Percentiles rank a stretch among this genome's conserved stretches.
These are phyloP conservation scores for Suillus decipiens DNA, from an alignment of 768 basidiomycete genomes.

Conservation along the genomic window DNA sequence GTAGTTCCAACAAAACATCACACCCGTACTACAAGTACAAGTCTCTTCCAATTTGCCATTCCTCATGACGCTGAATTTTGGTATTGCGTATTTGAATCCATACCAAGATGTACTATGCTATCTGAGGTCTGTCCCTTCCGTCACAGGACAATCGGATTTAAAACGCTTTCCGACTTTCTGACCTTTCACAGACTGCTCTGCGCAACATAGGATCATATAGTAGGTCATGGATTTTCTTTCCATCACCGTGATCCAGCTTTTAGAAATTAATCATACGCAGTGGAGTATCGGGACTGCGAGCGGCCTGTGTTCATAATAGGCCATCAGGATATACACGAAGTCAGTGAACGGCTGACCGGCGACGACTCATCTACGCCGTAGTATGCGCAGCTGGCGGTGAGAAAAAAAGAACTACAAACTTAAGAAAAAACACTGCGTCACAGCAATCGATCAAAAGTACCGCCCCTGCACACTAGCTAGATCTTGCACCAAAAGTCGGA, in stretches of 20 bases:
- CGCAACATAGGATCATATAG: neutral
- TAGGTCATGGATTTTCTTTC: neutral
- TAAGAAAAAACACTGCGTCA: neutral
- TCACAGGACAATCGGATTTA: neutral
- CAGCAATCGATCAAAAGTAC: neutral
- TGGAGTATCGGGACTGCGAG: neutral
- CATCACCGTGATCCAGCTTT: neutral
- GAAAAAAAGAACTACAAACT: neutral
- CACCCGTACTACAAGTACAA: neutral
- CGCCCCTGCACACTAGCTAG: neutral
- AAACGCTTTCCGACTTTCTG: neutral
- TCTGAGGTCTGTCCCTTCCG: neutral
- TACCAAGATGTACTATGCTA: neutral
- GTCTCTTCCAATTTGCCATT: neutral
- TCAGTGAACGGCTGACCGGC: neutral
- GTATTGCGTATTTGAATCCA: neutral
- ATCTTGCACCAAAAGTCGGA: neutral
- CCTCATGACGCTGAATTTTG: neutral
- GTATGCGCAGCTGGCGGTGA: neutral
- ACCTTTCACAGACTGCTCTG: neutral
- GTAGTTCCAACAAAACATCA: too few species aligned
- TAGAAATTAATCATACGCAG: neutral
- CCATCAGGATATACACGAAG: neutral
- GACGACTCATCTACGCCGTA: neutral
- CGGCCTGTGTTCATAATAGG: neutral